Evolutionary conservation across 345 rosid genomes (phyloP).

Genomic region (Populus davidiana): DNA sequence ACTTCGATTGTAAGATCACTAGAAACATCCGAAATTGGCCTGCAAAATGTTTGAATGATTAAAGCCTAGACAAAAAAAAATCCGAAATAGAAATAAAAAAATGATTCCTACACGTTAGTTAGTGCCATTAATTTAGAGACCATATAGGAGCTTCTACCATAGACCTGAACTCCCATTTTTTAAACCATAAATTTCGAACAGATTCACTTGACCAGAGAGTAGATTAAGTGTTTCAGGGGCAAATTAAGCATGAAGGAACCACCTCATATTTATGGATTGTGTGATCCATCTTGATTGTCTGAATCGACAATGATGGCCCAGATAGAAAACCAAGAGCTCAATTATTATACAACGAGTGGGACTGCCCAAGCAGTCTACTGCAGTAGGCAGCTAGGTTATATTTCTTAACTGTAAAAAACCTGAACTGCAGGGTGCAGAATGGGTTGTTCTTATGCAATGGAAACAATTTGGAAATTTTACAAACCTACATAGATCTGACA

Average conservation of each 20-base stretch:
- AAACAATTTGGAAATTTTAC: constrained; percentile 10
- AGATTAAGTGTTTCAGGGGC: neutral
- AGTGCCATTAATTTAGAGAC: constrained; percentile 37
- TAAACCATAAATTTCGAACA: constrained; percentile 20
- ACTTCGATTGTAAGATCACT: constrained; percentile 87
- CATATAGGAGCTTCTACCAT: constrained; percentile 35
- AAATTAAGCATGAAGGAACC: neutral
- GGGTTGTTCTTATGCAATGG: neutral
- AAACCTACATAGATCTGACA: neutral
- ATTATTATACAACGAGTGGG: constrained; percentile 31
- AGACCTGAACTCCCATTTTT: constrained; percentile 31
- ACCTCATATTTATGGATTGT: constrained; percentile 15
- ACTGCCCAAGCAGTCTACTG: constrained; percentile 3
- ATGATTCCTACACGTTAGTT: constrained; percentile 38
- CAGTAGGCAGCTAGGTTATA: neutral
- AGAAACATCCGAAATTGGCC: constrained; percentile 96
- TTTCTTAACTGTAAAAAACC: constrained; percentile 2
- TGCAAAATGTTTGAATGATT: constrained; percentile 39
- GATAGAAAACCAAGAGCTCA: constrained; percentile 25
- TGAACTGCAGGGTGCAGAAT: constrained; percentile 1
- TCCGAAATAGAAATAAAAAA: constrained; percentile 11
- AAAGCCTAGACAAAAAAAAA: constrained; percentile 11
- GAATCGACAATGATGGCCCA: constrained; percentile 41
- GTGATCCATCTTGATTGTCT: constrained; percentile 24
- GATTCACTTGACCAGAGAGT: neutral